Evolutionary conservation across 108 stramenopile species (phyloP).

Genomic region (Nitzschia sp.): DNA sequence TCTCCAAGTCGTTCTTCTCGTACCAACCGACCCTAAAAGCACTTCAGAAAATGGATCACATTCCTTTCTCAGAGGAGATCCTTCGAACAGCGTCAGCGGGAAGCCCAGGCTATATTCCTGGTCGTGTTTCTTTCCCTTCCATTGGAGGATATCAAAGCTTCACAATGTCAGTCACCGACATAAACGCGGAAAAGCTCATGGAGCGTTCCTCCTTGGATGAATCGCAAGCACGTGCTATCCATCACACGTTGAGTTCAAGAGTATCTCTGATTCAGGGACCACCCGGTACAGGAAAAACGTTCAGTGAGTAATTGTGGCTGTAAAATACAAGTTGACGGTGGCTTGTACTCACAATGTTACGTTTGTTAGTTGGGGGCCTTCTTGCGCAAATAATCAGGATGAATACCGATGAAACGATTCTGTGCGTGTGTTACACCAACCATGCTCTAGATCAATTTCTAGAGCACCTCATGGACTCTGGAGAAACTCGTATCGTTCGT

Average conservation of each 20-base stretch:
- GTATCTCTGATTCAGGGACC: slow-evolving; percentile 58
- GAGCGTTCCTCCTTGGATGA: background rate
- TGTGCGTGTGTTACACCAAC: slow-evolving; percentile 76
- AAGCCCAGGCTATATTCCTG: too few relatives aligned
- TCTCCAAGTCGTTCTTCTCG: slow-evolving; percentile 54
- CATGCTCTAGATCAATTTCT: slow-evolving; percentile 87
- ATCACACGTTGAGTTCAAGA: slow-evolving; percentile 29
- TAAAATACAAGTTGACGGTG: background rate
- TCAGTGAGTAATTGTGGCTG: slow-evolving; percentile 2
- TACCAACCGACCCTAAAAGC: slow-evolving; percentile 46
- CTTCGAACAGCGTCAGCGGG: too few relatives aligned
- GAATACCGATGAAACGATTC: slow-evolving; percentile 53
- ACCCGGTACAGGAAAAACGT: slow-evolving; percentile 38
- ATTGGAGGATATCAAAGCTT: too few relatives aligned
- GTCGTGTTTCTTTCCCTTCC: too few relatives aligned
- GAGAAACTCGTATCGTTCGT: slow-evolving; percentile 56
- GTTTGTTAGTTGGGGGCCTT: too few relatives aligned
- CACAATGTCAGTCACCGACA: too few relatives aligned
- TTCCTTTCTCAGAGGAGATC: background rate
- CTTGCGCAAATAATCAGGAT: slow-evolving; percentile 46
- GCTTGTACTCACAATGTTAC: too few relatives aligned
- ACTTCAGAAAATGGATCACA: slow-evolving; percentile 33
- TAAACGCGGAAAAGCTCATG: too few relatives aligned
- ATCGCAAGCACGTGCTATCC: background rate
- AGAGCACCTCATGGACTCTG: slow-evolving; percentile 56